Base-by-base conservation (phyloP, 139 green algal genomes). In the Diplosphaera chodatii region DNA sequence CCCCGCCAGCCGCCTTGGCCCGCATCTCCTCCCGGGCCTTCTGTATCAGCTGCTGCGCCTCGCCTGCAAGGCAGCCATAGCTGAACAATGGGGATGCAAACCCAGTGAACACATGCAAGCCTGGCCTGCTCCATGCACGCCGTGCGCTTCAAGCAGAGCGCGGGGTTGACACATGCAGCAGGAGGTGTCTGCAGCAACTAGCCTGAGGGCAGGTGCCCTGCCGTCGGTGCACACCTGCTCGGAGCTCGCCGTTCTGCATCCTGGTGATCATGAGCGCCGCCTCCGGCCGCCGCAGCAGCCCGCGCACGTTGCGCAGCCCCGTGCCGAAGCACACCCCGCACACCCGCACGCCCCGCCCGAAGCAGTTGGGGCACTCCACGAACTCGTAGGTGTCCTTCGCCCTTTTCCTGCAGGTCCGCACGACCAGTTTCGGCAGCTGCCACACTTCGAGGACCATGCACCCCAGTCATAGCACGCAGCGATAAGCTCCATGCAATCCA, bases 361-460 rank as follows among this genome's bases (percentile, higher is more conserved):
- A 98, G 85, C 95, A 99, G 74, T 97, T 91, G 2, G 95, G 95
- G 85, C 95, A 99, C 85, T 99, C 95, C 3, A 89, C 89, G 71
- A 98, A 99, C 83, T 99, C 91, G 73, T 99, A 99, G 23, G 82
- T 93, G 81, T 98, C 94, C 81, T 96, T 92, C 63, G 89, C 87
- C 1, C 93, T 81, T 56, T 83, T 85, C 28, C 78, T 64, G 66
- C 25, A 29, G 23, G 10, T 18, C 4, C n/a, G 15, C 3, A 66
- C 23, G 15, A 66, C 23, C 62, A 37, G 62, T 32, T 10, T 33
- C 6, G 5, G 37, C 37, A 32, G n/a, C n/a, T n/a, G n/a, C n/a
- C n/a, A n/a, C n/a, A n/a, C n/a, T n/a, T n/a, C n/a, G n/a, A n/a
- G n/a, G n/a, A n/a, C n/a, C n/a, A n/a, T n/a, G n/a, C n/a, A n/a